phyloP scores from a whole-genome alignment of 306 rosid species.

The Trichosanthes truncata region DNA sequence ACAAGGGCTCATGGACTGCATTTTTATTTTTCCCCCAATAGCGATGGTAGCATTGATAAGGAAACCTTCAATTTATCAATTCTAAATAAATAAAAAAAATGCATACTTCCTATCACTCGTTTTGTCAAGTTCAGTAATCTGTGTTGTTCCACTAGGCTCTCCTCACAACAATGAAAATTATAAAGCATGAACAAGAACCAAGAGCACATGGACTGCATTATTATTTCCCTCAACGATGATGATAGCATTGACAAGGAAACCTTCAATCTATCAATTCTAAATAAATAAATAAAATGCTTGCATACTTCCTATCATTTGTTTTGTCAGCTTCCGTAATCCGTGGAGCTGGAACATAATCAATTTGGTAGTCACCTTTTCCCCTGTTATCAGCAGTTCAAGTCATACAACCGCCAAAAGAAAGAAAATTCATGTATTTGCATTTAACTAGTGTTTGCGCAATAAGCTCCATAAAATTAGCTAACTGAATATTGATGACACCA shows the following conservation, averaged over 20 bases:
- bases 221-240: neutral
- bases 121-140: conserved; percentile 91
- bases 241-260: neutral
- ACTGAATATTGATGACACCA: neutral
- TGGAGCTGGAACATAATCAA: conserved; percentile 86
- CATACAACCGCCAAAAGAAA: neutral
- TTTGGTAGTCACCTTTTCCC: conserved; percentile 80
- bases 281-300: conserved; percentile 3
- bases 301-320: conserved; percentile 67
- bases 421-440: neutral
- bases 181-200: neutral
- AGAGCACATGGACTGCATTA: neutral
- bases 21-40: neutral
- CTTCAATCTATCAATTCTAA: conserved; percentile 4
- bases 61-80: neutral
- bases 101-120: conserved; percentile 60
- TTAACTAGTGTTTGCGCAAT: neutral
- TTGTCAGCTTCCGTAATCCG: conserved; percentile 92
- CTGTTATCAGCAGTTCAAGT: conserved; percentile 21
- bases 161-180: conserved; percentile 1
- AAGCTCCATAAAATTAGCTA: neutral
- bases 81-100: conserved; percentile 7
- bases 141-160: conserved; percentile 10
- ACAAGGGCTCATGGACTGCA: neutral
- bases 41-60: neutral